phyloP scores from a whole-genome alignment of 163 green algal genomes.

The Scenedesmus sp. region DNA sequence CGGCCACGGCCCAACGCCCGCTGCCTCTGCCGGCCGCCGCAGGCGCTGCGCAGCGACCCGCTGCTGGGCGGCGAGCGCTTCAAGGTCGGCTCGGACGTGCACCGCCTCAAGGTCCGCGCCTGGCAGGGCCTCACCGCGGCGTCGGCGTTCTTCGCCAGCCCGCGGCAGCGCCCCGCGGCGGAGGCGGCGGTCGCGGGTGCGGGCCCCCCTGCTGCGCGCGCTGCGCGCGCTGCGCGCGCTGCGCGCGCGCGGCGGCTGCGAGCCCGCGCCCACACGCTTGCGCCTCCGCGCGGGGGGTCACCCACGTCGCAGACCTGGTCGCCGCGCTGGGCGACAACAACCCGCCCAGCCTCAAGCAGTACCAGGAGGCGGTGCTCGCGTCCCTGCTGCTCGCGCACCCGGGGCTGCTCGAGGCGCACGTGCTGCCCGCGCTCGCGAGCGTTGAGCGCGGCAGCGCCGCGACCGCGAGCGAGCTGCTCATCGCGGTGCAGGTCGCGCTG shows the following conservation, averaged over 20 bases:
- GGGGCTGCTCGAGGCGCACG: neutral
- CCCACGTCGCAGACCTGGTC: conserved; percentile 12
- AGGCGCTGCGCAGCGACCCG: conserved; percentile 9
- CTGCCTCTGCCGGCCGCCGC: neutral
- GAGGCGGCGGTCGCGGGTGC: conserved; percentile 13
- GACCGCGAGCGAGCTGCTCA: conserved; percentile 23
- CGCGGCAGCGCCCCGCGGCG: neutral
- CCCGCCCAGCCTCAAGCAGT: conserved; percentile 36
- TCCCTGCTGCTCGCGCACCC: conserved; percentile 23
- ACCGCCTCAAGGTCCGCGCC: conserved; percentile 21
- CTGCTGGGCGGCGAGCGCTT: conserved; percentile 25
- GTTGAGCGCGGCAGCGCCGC: neutral
- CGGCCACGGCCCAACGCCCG: too few relatives aligned
- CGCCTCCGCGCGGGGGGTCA: neutral
- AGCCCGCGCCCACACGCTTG: neutral
- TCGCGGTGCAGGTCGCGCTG: conserved; percentile 29
- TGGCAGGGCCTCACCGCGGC: conserved; percentile 35
- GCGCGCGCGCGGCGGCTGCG: neutral
- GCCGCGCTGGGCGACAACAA: neutral
- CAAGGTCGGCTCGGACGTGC: conserved; percentile 32
- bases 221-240: neutral
- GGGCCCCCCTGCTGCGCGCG: neutral
- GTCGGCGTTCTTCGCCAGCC: conserved; percentile 27
- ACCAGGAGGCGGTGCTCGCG: conserved; percentile 26
- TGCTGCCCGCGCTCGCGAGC: conserved; percentile 24